Conservation (phyloP, 2,329 filamentous ascomycete genomes). For the Domatiomyces globalis region DNA sequence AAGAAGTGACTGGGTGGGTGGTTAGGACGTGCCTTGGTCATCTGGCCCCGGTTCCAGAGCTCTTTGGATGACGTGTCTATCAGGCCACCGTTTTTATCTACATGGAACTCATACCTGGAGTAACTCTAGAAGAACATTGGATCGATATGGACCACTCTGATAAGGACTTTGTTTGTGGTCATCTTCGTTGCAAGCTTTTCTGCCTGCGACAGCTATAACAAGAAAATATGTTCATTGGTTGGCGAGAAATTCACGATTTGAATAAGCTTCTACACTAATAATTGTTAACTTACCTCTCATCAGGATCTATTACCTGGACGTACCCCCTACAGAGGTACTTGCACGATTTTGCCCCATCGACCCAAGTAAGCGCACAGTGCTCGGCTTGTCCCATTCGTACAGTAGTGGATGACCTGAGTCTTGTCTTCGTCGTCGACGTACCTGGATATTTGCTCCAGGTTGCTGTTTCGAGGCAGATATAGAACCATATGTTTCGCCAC, state of each 20-base stretch:
- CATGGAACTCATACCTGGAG: conserved; percentile 23
- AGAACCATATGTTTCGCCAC: conserved; percentile 48
- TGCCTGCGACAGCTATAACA: no score
- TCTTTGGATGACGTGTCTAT: conserved; percentile 24
- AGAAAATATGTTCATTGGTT: no score
- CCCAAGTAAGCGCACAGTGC: conserved; percentile 48
- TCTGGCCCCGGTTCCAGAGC: conserved; percentile 24
- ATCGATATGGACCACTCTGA: conserved; percentile 3
- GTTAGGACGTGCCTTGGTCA: not conserved
- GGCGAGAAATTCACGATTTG: no score
- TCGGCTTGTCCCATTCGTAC: conserved; percentile 80
- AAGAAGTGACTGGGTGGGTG: no score
- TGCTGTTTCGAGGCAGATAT: conserved; percentile 73
- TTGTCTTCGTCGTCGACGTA: conserved; percentile 37
- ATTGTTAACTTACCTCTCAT: no score
- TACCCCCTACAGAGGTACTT: not conserved
- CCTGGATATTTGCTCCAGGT: conserved; percentile 62
- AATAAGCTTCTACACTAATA: no score
- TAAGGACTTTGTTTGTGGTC: conserved; percentile 1
- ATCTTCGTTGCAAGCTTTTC: no score
- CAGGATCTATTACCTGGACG: no score
- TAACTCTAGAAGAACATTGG: conserved; percentile 21
- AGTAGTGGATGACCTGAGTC: conserved; percentile 74
- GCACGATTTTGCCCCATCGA: conserved; percentile 5
- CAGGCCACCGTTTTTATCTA: conserved; percentile 21